A percentile compares a stretch with the other conserved stretches of the same genome.
These are phyloP conservation scores for Eucalyptus brandiana DNA, from an alignment of 345 rosid genomes.

Conservation along the genomic window DNA sequence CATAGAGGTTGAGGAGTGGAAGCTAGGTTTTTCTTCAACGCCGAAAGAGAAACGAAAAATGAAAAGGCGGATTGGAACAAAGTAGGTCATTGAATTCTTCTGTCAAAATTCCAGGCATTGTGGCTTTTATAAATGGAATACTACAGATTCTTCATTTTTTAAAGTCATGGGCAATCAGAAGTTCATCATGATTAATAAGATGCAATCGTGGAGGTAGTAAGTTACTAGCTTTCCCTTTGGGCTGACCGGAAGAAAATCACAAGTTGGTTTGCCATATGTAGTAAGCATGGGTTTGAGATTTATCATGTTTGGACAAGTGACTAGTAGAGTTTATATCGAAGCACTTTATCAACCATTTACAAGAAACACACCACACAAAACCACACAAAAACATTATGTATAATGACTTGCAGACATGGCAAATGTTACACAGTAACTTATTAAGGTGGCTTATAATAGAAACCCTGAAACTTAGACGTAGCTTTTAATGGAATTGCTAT, in stretches of 20 bases:
- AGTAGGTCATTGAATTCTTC: not conserved
- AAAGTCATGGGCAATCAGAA: not conserved
- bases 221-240: not conserved
- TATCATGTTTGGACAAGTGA: not conserved
- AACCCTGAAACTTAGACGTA: constrained; percentile 14
- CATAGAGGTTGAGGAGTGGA: not conserved
- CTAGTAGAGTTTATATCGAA: not conserved
- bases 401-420: not conserved
- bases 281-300: not conserved
- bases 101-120: not conserved
- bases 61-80: not conserved
- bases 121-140: not conserved
- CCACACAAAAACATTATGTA: not conserved
- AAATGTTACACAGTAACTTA: not conserved
- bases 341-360: not conserved
- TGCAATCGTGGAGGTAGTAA: not conserved
- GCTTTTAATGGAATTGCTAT: constrained; percentile 23
- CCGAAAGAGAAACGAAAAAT: not conserved
- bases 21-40: not conserved
- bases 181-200: not conserved
- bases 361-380: not conserved
- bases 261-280: not conserved
- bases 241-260: not conserved
- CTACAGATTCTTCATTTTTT: not conserved
- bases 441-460: not conserved